Evolutionary conservation across 495 filamentous ascomycete genomes (phyloP), one percentile per base, ranked within the genome.

Genomic region (Daldinia bambusicola): DNA sequence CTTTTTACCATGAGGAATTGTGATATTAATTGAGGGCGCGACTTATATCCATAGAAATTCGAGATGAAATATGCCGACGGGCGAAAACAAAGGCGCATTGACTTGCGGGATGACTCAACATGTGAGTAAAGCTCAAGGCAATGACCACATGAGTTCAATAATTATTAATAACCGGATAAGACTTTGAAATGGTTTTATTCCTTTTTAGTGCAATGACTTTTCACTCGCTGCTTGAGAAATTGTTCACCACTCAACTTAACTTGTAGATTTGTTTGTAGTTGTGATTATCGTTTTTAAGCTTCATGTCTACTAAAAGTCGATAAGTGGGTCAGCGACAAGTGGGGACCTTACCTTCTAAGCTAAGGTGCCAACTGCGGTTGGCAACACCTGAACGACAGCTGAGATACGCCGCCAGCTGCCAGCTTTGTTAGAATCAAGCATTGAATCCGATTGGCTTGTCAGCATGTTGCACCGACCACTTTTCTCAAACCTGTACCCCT

Each of bases 1-100:
- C 74, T 78, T 65, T 76, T 78, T 16, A 69, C 53, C 74, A 78
- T 78, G 45, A 52, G 63, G 59, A 32, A 59, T 6, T 38, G 32
- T 30, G 55, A 56, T 13, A 55, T 51, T 2, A 50, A 45, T 30
- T 34, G 45, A 30, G 14, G 32, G 18, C 32, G 67, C 20, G 7
- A 51, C 53, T 53, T 70, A 36, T 32, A 4, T 55, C 36, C 63
- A 43, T 8, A 55, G 41, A 60, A 30, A 7, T 3, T 52, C 30
- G 31, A 18, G 31, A 37, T 36, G 43, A 16, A 59, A 30, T 34
- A 30, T 0, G 32, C 20, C 36, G 58, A 13, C 40, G 40, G 53
- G 55, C 57, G 71, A 40, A 67, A 58, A 22, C 67, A 58, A 51
- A 38, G 45, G 22, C 61, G 58, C 70, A 73, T 70, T 14, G 14